Evolutionary conservation across 495 filamentous ascomycete genomes (phyloP).

Genomic region (Penicillium silybi): DNA sequence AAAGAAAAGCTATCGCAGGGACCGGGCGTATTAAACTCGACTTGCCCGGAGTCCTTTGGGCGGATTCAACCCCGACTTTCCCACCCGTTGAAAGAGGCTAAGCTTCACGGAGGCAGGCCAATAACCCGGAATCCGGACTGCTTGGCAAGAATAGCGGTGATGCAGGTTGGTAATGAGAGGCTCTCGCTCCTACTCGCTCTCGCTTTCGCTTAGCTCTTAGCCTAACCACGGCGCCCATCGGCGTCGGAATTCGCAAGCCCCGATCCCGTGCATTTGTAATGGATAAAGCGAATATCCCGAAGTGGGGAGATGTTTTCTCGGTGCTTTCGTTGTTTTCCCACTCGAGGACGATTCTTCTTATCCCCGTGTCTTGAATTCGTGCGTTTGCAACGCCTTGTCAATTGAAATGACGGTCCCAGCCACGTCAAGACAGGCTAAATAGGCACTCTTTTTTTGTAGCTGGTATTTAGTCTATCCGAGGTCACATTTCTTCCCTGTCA

Average conservation of each 20-base stretch:
- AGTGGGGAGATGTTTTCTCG: not conserved
- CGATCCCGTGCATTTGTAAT: slow-evolving; percentile 6
- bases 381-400: not conserved
- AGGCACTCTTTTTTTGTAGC: no score
- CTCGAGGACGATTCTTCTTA: not conserved
- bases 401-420: not conserved
- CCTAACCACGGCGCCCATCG: not conserved
- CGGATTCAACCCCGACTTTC: not conserved
- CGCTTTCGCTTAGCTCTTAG: slow-evolving; percentile 7
- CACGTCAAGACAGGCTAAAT: no score
- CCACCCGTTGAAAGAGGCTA: not conserved
- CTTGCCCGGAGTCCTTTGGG: not conserved
- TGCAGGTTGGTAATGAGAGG: not conserved
- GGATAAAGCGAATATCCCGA: not conserved
- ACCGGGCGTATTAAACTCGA: not conserved
- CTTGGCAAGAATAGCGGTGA: not conserved
- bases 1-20: not conserved
- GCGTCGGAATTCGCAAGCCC: not conserved
- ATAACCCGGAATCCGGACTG: not conserved
- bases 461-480: no score
- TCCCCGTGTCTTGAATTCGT: not conserved
- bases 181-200: slow-evolving; percentile 4
- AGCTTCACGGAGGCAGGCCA: not conserved
- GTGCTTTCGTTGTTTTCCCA: not conserved
- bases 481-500: no score